These are phyloP conservation scores for Crithidia sp. DNA, from an alignment of 208 protist species.

Conservation along the genomic window DNA sequence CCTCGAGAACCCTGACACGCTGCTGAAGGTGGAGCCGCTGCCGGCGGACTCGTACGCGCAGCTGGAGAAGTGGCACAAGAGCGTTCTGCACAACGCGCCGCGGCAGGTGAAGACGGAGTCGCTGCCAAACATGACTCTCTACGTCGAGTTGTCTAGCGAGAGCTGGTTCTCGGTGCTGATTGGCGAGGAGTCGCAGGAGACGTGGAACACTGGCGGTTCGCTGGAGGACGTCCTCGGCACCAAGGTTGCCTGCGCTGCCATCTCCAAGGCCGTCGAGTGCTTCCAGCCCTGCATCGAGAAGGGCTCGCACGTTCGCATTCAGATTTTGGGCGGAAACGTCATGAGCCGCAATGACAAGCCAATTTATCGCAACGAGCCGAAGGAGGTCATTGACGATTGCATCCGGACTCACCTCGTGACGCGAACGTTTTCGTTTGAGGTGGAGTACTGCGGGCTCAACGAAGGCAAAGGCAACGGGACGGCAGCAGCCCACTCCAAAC, in stretches of 20 bases:
- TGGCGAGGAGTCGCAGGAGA: slow-evolving; percentile 26
- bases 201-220: slow-evolving; percentile 14
- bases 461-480: neutral
- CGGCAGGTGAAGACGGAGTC: neutral
- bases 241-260: neutral
- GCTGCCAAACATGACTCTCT: slow-evolving; percentile 14
- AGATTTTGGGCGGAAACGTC: slow-evolving; percentile 5
- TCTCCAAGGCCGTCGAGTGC: slow-evolving; percentile 7
- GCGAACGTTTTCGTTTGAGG: slow-evolving; percentile 18
- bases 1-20: slow-evolving; percentile 1
- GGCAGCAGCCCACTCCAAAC: neutral
- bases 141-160: slow-evolving; percentile 6
- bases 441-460: slow-evolving; percentile 2
- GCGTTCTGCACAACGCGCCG: slow-evolving; percentile 6
- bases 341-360: slow-evolving; percentile 8
- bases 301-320: slow-evolving; percentile 13
- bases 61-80: slow-evolving; percentile 14
- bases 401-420: slow-evolving; percentile 15
- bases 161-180: slow-evolving; percentile 19
- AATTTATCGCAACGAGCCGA: slow-evolving; percentile 17
- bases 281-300: slow-evolving; percentile 25
- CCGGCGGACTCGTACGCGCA: slow-evolving; percentile 5
- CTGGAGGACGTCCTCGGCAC: slow-evolving; percentile 20
- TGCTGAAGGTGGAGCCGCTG: neutral
- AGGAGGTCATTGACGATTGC: slow-evolving; percentile 6